Conservation (phyloP, 331 rosid species). For the Quercus phellos region DNA sequence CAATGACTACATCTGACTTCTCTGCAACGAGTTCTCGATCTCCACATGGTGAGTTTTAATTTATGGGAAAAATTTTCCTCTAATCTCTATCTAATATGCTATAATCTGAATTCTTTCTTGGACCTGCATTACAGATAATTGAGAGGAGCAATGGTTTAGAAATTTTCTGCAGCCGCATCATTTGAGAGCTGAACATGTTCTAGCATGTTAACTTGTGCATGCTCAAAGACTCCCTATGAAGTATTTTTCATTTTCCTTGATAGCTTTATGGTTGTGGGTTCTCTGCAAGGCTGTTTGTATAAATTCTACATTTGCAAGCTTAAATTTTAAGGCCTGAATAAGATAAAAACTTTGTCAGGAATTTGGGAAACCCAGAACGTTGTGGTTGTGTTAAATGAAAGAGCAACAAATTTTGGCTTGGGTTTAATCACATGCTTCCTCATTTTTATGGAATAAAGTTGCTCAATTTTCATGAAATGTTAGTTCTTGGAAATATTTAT, state of each 20-base stretch:
- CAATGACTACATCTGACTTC: conserved; percentile 60
- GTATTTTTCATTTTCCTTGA: conserved; percentile 24
- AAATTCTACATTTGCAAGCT: conserved; percentile 19
- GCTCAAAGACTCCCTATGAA: conserved; percentile 13
- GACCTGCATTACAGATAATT: conserved; percentile 32
- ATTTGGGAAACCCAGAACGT: conserved; percentile 18
- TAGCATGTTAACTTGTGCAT: neutral
- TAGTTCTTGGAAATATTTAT: neutral
- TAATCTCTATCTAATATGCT: conserved; percentile 4
- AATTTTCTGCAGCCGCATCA: conserved; percentile 14
- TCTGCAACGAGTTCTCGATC: conserved; percentile 53
- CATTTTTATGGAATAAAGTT: conserved; percentile 8
- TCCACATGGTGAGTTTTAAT: conserved; percentile 53
- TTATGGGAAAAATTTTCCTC: conserved; percentile 1
- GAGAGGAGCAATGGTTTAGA: conserved; percentile 12
- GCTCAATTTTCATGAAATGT: neutral
- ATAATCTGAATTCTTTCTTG: conserved; percentile 12
- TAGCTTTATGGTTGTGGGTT: neutral
- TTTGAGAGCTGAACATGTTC: conserved; percentile 15
- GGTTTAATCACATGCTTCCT: conserved; percentile 7
- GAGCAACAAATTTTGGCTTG: neutral
- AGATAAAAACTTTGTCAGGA: conserved; percentile 10
- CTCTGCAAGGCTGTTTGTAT: conserved; percentile 16
- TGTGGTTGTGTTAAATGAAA: conserved; percentile 26
- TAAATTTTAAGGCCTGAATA: conserved; percentile 21